Evolutionary conservation across 163 green algal species (phyloP).

Genomic region (Scenedesmus sp.): DNA sequence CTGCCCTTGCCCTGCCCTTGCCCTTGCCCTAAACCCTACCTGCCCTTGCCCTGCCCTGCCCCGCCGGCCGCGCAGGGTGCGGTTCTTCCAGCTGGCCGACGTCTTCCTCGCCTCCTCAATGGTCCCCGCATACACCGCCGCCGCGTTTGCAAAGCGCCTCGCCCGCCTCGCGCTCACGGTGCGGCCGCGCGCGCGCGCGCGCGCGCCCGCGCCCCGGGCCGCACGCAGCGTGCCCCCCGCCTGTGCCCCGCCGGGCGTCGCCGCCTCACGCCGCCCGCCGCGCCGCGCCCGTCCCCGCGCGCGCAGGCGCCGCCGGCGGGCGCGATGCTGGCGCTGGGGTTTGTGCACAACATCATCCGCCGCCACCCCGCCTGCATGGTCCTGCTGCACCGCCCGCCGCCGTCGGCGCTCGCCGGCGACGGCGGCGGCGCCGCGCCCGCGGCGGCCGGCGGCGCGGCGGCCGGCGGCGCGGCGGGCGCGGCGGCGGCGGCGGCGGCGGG

Average conservation of each 20-base stretch:
- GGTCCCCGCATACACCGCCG: conserved; percentile 95
- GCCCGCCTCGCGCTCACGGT: conserved; percentile 80
- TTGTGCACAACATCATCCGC: conserved; percentile 96
- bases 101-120: conserved; percentile 89
- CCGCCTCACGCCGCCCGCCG: too few species aligned
- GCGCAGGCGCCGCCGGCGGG: conserved; percentile 57
- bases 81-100: conserved; percentile 89
- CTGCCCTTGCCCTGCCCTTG: too few species aligned
- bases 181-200: too few species aligned
- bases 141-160: conserved; percentile 94
- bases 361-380: conserved; percentile 87
- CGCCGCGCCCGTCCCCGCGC: too few species aligned
- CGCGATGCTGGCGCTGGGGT: conserved; percentile 76
- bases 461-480: not conserved
- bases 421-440: not conserved
- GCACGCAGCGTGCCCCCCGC: too few species aligned
- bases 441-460: not conserved
- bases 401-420: not conserved
- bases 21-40: not conserved
- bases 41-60: not conserved
- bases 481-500: conserved; percentile 41
- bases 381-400: conserved; percentile 79
- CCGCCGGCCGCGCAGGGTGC: conserved; percentile 9
- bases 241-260: too few species aligned
- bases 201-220: too few species aligned